These are phyloP conservation scores for Sinapis alba DNA, from an alignment of 441 rosid genomes.

Conservation along the genomic window DNA sequence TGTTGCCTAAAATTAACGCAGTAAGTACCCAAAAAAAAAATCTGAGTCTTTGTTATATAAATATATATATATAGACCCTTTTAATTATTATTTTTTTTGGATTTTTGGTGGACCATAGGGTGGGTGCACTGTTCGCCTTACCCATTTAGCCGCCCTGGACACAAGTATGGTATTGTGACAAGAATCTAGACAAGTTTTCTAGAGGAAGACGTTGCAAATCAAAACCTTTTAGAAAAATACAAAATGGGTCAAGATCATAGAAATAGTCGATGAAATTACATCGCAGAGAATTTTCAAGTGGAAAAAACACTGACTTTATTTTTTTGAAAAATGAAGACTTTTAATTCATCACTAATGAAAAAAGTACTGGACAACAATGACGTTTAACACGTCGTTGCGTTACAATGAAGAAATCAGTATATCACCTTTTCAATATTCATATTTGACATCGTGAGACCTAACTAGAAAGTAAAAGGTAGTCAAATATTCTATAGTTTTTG, in stretches of 20 bases:
- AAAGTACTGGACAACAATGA: background rate
- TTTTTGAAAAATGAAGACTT: constrained; percentile 5
- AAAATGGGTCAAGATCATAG: no score
- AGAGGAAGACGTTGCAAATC: background rate
- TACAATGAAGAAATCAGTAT: background rate
- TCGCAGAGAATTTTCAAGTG: no score
- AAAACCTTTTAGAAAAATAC: no score
- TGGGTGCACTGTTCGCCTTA: no score
- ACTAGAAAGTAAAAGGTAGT: background rate
- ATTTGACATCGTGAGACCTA: background rate
- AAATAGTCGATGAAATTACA: no score
- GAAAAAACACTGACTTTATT: constrained; percentile 5
- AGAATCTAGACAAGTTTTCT: background rate
- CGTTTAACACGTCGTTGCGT: background rate
- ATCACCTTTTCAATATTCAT: background rate
- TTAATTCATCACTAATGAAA: background rate
- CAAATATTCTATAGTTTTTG: background rate
- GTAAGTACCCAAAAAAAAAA: no score
- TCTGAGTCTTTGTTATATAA: no score
- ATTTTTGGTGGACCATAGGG: no score
- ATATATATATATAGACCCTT: no score
- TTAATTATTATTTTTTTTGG: no score
- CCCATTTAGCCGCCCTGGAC: no score
- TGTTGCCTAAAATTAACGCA: no score
- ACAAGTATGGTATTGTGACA: background rate